Evolutionary conservation across 2,329 filamentous ascomycete genomes (phyloP), one percentile per base, ranked within the genome.

Genomic region (Metarhizium album): DNA sequence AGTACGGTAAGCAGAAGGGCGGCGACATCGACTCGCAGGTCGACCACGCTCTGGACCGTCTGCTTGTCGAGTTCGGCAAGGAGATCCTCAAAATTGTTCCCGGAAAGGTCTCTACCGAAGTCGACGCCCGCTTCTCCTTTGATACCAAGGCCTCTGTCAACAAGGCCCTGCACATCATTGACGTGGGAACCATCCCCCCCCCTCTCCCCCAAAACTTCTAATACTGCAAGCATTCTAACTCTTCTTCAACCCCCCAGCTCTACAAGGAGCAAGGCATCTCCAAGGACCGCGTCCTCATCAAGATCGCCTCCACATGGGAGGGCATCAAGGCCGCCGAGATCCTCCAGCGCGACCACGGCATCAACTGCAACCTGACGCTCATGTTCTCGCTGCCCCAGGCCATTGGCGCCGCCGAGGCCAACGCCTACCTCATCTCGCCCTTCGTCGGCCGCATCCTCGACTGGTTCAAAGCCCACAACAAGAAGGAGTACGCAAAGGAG

Each of bases 391-490:
- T 86, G 57, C 80, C 86, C 59, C 93, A 98, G 80, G 93, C 93
- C 66, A 94, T 97, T 64, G 90, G 87, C 60, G 91, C 87, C 65
- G 93, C 93, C 55, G 93, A 98, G 80, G 93, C 93, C 60, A 83
- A 82, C 65, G 90, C 91, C 63, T 97, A 87, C 85, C 87, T 98
- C 68, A 97, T 98, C 78, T 97, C 93, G 47, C 93, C 93, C 71
- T 98, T 97, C 75, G 93, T 98, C 62, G 93, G 93, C 71, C 90
- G 93, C 69, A 98, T 98, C 68, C 87, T 98, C 61, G 93, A 98
- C 77, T 98, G 91, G 91, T 96, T 85, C 87, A 98, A 98, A 88
- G 88, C 88, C 53, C 76, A 83, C 62, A 87, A 83, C 71, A 95
- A 95, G 84, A 90, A 94, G 82, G 87, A 93, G 60, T 98, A 90